phyloP scores from a whole-genome alignment of 1,284 basidiomycete species.

The Rhizoctonia solani region DNA sequence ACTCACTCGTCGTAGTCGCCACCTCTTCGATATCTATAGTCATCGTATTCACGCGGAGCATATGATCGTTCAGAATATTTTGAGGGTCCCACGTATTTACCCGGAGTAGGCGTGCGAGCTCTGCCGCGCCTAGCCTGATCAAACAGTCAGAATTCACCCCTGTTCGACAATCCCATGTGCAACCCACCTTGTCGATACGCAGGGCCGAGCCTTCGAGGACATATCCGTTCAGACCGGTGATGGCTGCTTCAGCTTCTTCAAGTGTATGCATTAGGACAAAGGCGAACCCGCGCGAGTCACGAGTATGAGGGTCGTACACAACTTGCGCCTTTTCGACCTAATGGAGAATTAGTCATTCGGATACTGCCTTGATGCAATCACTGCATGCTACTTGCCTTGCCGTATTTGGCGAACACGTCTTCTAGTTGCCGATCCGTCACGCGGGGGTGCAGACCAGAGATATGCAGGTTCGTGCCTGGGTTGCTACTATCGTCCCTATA shows the following conservation, averaged over 20 bases:
- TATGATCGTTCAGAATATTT: conserved; percentile 63
- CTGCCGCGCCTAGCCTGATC: conserved; percentile 86
- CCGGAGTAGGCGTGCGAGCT: conserved; percentile 93
- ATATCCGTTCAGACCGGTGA: conserved; percentile 79
- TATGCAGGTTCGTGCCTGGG: conserved; percentile 96
- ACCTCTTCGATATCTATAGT: conserved; percentile 65
- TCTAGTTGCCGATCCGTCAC: conserved; percentile 88
- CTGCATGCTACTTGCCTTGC: conserved; percentile 71
- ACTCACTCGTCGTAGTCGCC: conserved; percentile 40
- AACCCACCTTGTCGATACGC: conserved; percentile 80
- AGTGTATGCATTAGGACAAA: conserved; percentile 93
- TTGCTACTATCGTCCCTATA: conserved; percentile 56
- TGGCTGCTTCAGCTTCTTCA: conserved; percentile 90
- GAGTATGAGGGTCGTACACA: conserved; percentile 96
- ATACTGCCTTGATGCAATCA: neutral
- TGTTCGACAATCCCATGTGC: neutral
- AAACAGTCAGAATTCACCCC: conserved; percentile 6
- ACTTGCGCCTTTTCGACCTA: conserved; percentile 87
- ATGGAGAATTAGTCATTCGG: conserved; percentile 11
- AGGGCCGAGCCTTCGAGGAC: conserved; percentile 85
- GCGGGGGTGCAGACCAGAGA: conserved; percentile 80
- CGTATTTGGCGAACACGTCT: conserved; percentile 84
- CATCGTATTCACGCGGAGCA: conserved; percentile 79
- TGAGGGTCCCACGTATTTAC: conserved; percentile 83
- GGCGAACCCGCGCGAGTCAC: conserved; percentile 95